phyloP scores from a whole-genome alignment of 2,329 filamentous ascomycete genomes.

The Triangularia verruculosa region DNA sequence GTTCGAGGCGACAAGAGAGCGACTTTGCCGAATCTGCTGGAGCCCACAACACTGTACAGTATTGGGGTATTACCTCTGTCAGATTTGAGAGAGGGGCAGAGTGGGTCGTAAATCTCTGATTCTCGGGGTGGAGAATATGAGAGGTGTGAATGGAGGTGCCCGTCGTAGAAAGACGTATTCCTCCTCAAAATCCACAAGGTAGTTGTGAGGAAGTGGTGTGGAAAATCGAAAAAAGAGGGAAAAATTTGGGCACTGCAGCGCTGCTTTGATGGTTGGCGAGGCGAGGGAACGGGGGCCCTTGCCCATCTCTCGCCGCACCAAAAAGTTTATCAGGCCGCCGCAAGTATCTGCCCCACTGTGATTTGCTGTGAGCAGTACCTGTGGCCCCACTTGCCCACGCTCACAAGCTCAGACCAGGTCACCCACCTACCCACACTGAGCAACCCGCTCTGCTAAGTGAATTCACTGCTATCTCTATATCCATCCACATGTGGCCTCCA shows the following conservation, averaged over 20 bases:
- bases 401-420: not conserved
- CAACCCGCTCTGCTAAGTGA: not conserved
- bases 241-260: conserved; percentile 25
- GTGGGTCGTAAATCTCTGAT: conserved; percentile 28
- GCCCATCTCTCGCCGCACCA: not conserved
- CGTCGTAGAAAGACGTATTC: conserved; percentile 21
- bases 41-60: not conserved
- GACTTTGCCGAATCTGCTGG: conserved; percentile 6
- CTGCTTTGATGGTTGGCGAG: conserved; percentile 17
- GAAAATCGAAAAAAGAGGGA: conserved; percentile 21
- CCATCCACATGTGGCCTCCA: too few species aligned
- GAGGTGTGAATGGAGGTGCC: conserved; percentile 25
- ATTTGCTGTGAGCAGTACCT: not conserved
- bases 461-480: not conserved
- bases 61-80: conserved; percentile 20
- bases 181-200: conserved; percentile 26
- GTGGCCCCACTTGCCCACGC: not conserved
- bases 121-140: conserved; percentile 25
- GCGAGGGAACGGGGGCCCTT: conserved; percentile 16
- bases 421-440: not conserved
- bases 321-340: not conserved
- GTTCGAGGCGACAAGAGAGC: conserved; percentile 14
- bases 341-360: not conserved
- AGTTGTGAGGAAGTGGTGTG: conserved; percentile 21
- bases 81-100: conserved; percentile 16